Percentiles rank a stretch among this genome's conserved stretches.
Evolutionary conservation across 176 grass and related monocot species (phyloP).

Genomic region (Puccinellia tenuiflora): DNA sequence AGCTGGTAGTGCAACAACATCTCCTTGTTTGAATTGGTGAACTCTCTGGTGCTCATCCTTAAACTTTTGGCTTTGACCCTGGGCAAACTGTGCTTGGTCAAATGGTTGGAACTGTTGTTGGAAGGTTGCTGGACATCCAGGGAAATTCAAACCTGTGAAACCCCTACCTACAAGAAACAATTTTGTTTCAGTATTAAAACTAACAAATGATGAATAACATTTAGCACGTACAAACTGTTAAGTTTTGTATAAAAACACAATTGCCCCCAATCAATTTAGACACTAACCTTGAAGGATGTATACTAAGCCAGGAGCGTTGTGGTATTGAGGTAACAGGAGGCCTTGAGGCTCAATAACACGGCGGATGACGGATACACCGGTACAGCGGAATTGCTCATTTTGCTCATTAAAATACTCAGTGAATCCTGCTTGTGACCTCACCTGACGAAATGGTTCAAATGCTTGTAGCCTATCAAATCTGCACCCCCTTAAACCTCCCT

Average conservation of each 20-base stretch:
- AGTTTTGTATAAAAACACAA: neutral
- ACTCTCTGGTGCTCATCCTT: neutral
- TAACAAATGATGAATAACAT: no score
- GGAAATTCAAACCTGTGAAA: no score
- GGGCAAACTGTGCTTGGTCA: no score
- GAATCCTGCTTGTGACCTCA: neutral
- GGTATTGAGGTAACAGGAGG: neutral
- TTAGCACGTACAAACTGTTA: neutral
- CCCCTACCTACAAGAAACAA: neutral
- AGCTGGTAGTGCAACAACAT: neutral
- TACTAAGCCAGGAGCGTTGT: neutral
- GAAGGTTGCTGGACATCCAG: no score
- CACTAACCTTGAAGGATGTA: neutral
- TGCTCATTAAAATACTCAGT: neutral
- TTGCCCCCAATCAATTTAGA: neutral
- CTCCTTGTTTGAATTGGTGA: conserved; percentile 2
- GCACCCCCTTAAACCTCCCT: no score
- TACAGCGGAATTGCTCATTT: neutral
- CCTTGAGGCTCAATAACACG: neutral
- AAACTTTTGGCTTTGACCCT: neutral
- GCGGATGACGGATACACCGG: neutral
- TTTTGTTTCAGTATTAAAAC: neutral
- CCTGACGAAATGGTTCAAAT: neutral
- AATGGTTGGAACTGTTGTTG: no score
- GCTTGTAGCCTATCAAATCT: no score